A percentile compares a stretch with the other conserved stretches of the same genome.
Conservation (phyloP, 805 yeast species). For the Kuraishia floccosa region DNA sequence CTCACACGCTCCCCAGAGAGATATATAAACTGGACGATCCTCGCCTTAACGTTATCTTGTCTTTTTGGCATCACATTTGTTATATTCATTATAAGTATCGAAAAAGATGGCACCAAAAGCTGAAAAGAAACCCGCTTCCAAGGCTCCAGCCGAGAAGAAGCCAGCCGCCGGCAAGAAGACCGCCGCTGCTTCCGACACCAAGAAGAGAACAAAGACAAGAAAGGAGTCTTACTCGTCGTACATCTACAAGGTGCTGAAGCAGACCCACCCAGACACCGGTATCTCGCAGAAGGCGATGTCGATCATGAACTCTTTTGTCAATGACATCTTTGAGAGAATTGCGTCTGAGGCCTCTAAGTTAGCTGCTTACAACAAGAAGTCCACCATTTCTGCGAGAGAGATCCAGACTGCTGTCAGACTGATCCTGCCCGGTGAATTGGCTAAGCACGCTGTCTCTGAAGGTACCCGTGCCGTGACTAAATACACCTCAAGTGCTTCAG, state of each 20-base stretch:
- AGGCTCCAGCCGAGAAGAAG: slow-evolving; percentile 96
- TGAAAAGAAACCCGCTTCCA: slow-evolving; percentile 71
- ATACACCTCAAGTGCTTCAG: slow-evolving; percentile 61
- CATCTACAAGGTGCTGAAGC: slow-evolving; percentile 96
- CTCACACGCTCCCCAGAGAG: too few relatives aligned
- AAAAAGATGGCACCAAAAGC: slow-evolving; percentile 55
- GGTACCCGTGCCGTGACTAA: slow-evolving; percentile 98
- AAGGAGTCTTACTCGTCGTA: slow-evolving; percentile 97
- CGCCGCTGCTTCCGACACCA: slow-evolving; percentile 67
- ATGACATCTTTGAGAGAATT: slow-evolving; percentile 96
- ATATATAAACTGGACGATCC: too few relatives aligned
- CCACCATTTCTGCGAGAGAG: slow-evolving; percentile 94
- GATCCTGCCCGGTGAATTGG: slow-evolving; percentile 96
- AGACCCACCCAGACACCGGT: slow-evolving; percentile 99
- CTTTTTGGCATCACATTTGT: slow-evolving; percentile 2
- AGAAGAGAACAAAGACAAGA: slow-evolving; percentile 92
- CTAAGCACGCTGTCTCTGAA: slow-evolving; percentile 96
- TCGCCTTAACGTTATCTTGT: slow-evolving; percentile 4
- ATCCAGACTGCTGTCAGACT: slow-evolving; percentile 95
- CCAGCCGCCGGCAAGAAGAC: slow-evolving; percentile 86
- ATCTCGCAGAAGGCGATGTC: slow-evolving; percentile 98
- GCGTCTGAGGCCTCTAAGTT: slow-evolving; percentile 97
- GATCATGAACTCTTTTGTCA: slow-evolving; percentile 96
- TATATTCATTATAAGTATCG: slow-evolving; percentile 2
- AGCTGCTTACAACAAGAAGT: slow-evolving; percentile 97